Percentiles rank a stretch among this genome's conserved stretches.
Conservation (phyloP, 2,329 filamentous ascomycete species). For the Madurella mycetomatis region DNA sequence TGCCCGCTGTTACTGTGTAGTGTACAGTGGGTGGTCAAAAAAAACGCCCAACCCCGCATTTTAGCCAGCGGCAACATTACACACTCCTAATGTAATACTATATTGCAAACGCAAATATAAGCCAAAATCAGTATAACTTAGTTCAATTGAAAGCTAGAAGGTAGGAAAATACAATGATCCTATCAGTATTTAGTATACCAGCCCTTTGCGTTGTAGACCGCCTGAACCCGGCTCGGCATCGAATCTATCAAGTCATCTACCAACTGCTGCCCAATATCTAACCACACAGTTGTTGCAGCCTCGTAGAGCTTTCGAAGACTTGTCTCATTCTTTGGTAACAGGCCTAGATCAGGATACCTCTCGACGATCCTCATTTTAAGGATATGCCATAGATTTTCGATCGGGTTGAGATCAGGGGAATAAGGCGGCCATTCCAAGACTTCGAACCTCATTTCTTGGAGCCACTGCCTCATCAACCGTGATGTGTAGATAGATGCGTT, state of each 20-base stretch:
- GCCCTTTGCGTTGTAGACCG: background rate
- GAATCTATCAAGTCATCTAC: background rate
- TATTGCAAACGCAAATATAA: background rate
- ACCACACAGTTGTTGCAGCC: background rate
- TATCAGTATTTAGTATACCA: background rate
- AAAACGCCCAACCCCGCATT: too few relatives aligned
- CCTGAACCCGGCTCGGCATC: background rate
- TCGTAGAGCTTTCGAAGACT: background rate
- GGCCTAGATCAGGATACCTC: background rate
- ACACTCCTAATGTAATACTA: background rate
- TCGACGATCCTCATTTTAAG: background rate
- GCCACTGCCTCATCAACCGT: background rate
- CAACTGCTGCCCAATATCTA: background rate
- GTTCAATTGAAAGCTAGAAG: background rate
- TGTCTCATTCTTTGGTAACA: background rate
- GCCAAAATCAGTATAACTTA: background rate
- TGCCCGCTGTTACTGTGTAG: too few relatives aligned
- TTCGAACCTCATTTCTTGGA: background rate
- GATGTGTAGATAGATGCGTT: background rate
- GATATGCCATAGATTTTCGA: background rate
- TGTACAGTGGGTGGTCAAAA: too few relatives aligned
- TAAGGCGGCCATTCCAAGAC: background rate
- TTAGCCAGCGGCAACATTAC: too few relatives aligned
- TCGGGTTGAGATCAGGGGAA: background rate
- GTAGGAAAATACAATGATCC: background rate